phyloP scores from a whole-genome alignment of 2,329 filamentous ascomycete genomes.

The Ophiostoma ulmi region DNA sequence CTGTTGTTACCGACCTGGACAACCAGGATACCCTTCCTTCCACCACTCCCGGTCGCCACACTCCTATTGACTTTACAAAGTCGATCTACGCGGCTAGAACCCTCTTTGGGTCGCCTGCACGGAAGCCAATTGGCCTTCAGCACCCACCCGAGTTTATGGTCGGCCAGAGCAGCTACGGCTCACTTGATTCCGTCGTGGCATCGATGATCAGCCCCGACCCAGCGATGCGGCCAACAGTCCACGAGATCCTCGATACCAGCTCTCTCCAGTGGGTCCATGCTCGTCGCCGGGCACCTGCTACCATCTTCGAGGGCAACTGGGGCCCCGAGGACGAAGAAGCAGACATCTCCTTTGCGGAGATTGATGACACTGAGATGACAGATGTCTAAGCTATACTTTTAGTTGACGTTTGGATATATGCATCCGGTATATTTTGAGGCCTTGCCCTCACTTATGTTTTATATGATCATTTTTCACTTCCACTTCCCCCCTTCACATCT shows the following conservation, averaged over 20 bases:
- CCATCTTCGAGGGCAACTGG: conserved; percentile 93
- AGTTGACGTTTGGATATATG: neutral
- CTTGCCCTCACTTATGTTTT: neutral
- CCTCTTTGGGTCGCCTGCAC: conserved; percentile 42
- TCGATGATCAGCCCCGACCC: conserved; percentile 84
- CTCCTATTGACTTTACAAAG: conserved; percentile 20
- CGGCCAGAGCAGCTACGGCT: conserved; percentile 64
- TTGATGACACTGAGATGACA: conserved; percentile 57
- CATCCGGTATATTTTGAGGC: neutral
- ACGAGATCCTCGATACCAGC: conserved; percentile 65
- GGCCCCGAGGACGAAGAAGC: conserved; percentile 56
- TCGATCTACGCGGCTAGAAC: conserved; percentile 34
- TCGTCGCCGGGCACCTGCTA: conserved; percentile 80
- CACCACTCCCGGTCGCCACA: conserved; percentile 15
- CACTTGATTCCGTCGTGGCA: conserved; percentile 76
- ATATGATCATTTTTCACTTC: neutral
- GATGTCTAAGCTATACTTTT: conserved; percentile 42
- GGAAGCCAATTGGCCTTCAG: conserved; percentile 45
- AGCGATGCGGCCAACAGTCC: conserved; percentile 63
- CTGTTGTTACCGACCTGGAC: conserved; percentile 39
- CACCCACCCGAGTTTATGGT: conserved; percentile 84
- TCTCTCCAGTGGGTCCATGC: conserved; percentile 75
- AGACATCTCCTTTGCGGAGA: conserved; percentile 31
- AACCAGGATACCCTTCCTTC: conserved; percentile 23
- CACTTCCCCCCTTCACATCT: conserved; percentile 1